Base-by-base conservation (phyloP, 495 filamentous ascomycete species). In the Tirmania nivea region DNA sequence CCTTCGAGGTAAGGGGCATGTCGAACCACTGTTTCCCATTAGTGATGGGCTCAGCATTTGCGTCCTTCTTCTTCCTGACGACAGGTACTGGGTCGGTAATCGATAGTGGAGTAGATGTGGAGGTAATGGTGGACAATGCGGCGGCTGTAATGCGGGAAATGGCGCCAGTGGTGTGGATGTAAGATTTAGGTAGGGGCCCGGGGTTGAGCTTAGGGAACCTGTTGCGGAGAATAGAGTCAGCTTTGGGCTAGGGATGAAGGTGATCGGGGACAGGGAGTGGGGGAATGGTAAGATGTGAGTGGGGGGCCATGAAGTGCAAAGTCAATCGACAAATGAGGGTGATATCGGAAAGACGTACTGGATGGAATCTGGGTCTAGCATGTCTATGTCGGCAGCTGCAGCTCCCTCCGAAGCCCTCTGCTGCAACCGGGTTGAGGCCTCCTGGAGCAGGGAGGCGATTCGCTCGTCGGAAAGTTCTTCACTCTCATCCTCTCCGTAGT, bases 1-100 rank as follows among this genome's bases (percentile, higher is more conserved):
- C 94, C 49, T 94, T 65, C 51, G 83, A 73, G 34, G 88, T 95
- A 37, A 73, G 71, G 8, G 90, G 89, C 25, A 97, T 70, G 63
- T 93, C 74, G 66, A 81, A 95, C 86, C 88, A 95, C 48, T 75
- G 68, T 20, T 68, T 61, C 36, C 81, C 77, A 52, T 79, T 77
- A 59, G 71, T 81, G 35, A 69, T 72, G 67, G 75, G 77, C 56
- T 74, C 75, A 63, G 65, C 69, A 14, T 45, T 45, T 3, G 2
- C 74, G 69, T 70, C 68, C 51, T 69, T 67, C 39, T 69, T 63
- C 59, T 72, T 70, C 49, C 66, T 61, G 55, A 57, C 64, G 69
- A 74, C 52, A 9, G 36, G 12, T 49, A 47, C 50, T 31, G 37
- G 19, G 1, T 14, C 34, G 14, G 55, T 10, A 49, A 34, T 8